Conservation (phyloP, 208 protist genomes). For the Leishmania gerbilli region DNA sequence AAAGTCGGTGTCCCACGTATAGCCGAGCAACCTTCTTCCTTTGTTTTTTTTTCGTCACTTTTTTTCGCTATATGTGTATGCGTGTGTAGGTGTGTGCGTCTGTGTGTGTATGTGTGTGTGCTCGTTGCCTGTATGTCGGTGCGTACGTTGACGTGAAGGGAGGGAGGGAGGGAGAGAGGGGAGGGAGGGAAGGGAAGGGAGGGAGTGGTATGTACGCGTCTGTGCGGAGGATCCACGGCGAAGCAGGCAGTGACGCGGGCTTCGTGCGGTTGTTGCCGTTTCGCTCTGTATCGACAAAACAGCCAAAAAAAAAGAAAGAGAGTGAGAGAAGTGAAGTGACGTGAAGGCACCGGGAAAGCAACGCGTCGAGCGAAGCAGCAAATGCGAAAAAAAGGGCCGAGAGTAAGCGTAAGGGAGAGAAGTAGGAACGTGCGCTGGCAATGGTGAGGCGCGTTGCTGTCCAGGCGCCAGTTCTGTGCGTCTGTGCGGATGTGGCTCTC, state of each 20-base stretch:
- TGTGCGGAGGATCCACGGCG: not conserved
- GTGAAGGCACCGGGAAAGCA: too few relatives aligned
- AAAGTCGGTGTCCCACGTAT: not conserved
- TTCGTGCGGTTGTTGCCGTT: not conserved
- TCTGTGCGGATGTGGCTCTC: not conserved
- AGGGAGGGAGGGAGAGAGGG: not conserved
- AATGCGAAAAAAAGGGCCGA: constrained; percentile 9
- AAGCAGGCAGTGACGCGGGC: not conserved
- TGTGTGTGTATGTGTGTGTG: too few relatives aligned
- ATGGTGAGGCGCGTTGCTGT: not conserved
- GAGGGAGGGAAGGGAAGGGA: not conserved
- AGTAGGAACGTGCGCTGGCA: not conserved
- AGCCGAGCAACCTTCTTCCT: not conserved
- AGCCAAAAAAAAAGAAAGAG: not conserved
- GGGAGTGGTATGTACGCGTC: not conserved
- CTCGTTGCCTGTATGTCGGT: not conserved
- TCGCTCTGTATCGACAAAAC: not conserved
- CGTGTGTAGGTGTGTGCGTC: not conserved
- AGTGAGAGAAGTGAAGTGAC: too few relatives aligned
- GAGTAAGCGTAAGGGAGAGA: not conserved
- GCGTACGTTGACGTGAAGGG: not conserved
- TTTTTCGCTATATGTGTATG: not conserved
- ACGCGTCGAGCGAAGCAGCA: not conserved
- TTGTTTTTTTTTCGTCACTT: not conserved
- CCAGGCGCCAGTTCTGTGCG: not conserved